phyloP scores from a whole-genome alignment of 352 stramenopile species.

The Lagenidium sp. region DNA sequence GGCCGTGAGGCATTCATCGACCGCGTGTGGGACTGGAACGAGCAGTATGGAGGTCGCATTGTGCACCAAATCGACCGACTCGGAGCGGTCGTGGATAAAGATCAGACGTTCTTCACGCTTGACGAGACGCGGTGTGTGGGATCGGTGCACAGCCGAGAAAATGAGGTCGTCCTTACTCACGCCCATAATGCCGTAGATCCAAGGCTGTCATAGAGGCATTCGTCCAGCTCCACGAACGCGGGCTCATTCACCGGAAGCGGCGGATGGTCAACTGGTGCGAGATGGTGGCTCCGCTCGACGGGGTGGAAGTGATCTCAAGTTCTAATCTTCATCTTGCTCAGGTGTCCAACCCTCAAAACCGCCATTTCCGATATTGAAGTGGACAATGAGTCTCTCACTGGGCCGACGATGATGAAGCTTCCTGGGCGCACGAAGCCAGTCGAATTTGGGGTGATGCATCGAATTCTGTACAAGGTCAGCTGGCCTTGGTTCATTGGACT shows the following conservation, averaged over 20 bases:
- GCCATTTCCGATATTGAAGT: conserved; percentile 97
- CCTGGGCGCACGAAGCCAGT: conserved; percentile 62
- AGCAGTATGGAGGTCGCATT: conserved; percentile 95
- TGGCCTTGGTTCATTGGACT: not conserved
- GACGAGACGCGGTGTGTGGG: conserved; percentile 87
- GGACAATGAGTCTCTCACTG: conserved; percentile 96
- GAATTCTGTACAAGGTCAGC: conserved; percentile 56
- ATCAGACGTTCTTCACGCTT: conserved; percentile 97
- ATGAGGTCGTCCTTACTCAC: too few species aligned
- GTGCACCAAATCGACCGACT: conserved; percentile 92
- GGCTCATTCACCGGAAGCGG: conserved; percentile 94
- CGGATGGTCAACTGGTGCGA: conserved; percentile 98
- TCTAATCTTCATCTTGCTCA: conserved; percentile 2
- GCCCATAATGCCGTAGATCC: too few species aligned
- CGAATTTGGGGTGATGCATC: conserved; percentile 84
- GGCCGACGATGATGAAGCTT: conserved; percentile 56
- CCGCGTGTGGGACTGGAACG: conserved; percentile 98
- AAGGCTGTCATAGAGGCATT: conserved; percentile 57
- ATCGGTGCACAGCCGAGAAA: too few species aligned
- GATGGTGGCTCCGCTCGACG: not conserved
- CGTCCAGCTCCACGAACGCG: conserved; percentile 92
- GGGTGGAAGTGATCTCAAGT: not conserved
- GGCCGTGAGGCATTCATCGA: conserved; percentile 96
- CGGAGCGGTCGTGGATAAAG: conserved; percentile 95
- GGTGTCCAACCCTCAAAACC: conserved; percentile 90